A percentile compares a stretch with the other conserved stretches of the same genome.
These are phyloP conservation scores for Cladochytrium replicatum DNA, from an alignment of 192 early-diverging fungal genomes.

Conservation along the genomic window DNA sequence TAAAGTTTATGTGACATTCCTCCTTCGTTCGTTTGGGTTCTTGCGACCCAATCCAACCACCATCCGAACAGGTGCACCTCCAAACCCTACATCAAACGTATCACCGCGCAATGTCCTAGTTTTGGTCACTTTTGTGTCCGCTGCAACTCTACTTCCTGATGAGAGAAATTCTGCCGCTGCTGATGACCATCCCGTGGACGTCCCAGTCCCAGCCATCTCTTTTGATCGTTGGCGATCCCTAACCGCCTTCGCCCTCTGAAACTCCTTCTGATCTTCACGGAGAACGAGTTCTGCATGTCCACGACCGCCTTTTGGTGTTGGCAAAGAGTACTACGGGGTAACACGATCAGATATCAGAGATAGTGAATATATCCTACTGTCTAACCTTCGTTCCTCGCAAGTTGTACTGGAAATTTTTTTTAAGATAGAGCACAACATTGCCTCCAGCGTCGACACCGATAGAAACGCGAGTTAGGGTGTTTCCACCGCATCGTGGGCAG, in stretches of 20 bases:
- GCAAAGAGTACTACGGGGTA: conserved; percentile 63
- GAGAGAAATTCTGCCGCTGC: too few species aligned
- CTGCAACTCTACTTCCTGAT: too few species aligned
- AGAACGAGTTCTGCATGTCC: conserved; percentile 61
- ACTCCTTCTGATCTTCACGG: conserved; percentile 88
- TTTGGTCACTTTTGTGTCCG: too few species aligned
- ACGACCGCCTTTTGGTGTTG: conserved; percentile 69
- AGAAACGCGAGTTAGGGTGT: conserved; percentile 76
- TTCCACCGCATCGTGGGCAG: conserved; percentile 83
- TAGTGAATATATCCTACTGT: background rate
- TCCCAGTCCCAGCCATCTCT: too few species aligned
- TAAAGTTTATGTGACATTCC: too few species aligned
- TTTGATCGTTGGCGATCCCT: too few species aligned
- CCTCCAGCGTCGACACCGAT: conserved; percentile 72
- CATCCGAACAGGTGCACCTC: too few species aligned
- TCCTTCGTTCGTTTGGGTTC: too few species aligned
- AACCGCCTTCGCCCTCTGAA: conserved; percentile 44
- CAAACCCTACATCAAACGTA: too few species aligned
- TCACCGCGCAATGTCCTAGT: too few species aligned
- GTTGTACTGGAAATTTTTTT: conserved; percentile 84
- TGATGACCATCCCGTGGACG: too few species aligned
- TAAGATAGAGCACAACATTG: conserved; percentile 69
- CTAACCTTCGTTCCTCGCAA: conserved; percentile 73
- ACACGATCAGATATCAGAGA: background rate
- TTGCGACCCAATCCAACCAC: too few species aligned